Evolutionary conservation across 352 stramenopile species (phyloP).

Genomic region (Phytophthora macrochlamydospora): DNA sequence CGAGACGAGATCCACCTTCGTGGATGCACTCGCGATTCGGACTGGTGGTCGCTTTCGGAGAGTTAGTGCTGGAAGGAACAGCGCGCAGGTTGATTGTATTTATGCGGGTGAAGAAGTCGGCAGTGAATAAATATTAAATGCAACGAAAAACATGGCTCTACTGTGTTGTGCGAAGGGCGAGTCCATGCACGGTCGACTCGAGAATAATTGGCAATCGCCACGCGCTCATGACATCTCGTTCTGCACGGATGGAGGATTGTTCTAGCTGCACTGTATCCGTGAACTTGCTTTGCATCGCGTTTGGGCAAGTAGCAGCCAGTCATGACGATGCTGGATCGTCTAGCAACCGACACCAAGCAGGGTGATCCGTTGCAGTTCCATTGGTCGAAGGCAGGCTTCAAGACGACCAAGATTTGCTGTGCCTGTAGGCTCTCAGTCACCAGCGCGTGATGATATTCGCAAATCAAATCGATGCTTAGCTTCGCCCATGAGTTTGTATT

Average conservation of each 20-base stretch:
- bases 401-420: not conserved
- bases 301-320: not conserved
- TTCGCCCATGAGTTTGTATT: no score
- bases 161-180: not conserved
- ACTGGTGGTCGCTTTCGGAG: constrained; percentile 26
- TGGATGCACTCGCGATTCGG: constrained; percentile 13
- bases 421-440: not conserved
- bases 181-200: not conserved
- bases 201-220: not conserved
- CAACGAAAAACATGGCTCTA: not conserved
- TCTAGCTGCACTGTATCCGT: not conserved
- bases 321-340: not conserved
- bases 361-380: not conserved
- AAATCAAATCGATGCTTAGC: no score
- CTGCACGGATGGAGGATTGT: not conserved
- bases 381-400: not conserved
- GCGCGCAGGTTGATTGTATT: constrained; percentile 21
- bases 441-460: no score
- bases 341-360: not conserved
- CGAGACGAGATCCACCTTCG: constrained; percentile 34
- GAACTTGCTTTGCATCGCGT: not conserved
- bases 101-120: constrained; percentile 1
- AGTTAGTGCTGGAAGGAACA: not conserved
- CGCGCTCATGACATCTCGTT: not conserved
- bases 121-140: not conserved